Conservation (phyloP, 1,284 basidiomycete species). For the Rhodotorula sp. region DNA sequence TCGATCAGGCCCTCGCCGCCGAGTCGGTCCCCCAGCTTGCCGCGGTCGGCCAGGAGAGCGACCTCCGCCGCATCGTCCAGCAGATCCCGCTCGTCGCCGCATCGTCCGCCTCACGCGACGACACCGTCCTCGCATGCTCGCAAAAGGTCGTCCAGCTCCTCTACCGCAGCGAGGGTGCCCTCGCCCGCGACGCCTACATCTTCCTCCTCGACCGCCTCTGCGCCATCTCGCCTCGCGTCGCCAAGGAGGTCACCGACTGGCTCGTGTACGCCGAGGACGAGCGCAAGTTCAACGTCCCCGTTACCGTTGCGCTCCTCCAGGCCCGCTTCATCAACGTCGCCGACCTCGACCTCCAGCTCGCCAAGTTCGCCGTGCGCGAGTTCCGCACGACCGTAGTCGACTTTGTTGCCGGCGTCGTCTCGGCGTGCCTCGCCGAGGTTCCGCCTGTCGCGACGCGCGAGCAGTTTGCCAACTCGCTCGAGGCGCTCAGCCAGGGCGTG, state of each 20-base stretch:
- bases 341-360: slow-evolving; percentile 86
- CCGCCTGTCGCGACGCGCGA: slow-evolving; percentile 71
- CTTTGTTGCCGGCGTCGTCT: slow-evolving; percentile 79
- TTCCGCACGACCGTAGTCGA: slow-evolving; percentile 74
- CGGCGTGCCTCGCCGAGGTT: slow-evolving; percentile 78
- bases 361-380: slow-evolving; percentile 75
- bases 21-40: slow-evolving; percentile 57
- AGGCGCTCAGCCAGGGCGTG: slow-evolving; percentile 71
- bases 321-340: slow-evolving; percentile 75
- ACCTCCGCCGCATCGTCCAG: slow-evolving; percentile 77
- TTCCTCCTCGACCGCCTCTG: slow-evolving; percentile 85
- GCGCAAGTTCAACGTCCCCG: slow-evolving; percentile 95
- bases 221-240: slow-evolving; percentile 83
- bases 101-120: slow-evolving; percentile 73
- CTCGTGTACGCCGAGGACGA: slow-evolving; percentile 95
- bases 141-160: slow-evolving; percentile 88
- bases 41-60: slow-evolving; percentile 73
- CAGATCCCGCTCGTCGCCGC: slow-evolving; percentile 76
- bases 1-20: slow-evolving; percentile 74
- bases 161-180: slow-evolving; percentile 76
- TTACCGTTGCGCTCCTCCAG: slow-evolving; percentile 82
- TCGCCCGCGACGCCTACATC: slow-evolving; percentile 88
- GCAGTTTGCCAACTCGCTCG: slow-evolving; percentile 78
- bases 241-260: slow-evolving; percentile 96
- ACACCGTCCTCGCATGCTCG: slow-evolving; percentile 85